Base-by-base conservation (phyloP, 202 grass and related monocot genomes). In the Schoenoplectus tabernaemontani region DNA sequence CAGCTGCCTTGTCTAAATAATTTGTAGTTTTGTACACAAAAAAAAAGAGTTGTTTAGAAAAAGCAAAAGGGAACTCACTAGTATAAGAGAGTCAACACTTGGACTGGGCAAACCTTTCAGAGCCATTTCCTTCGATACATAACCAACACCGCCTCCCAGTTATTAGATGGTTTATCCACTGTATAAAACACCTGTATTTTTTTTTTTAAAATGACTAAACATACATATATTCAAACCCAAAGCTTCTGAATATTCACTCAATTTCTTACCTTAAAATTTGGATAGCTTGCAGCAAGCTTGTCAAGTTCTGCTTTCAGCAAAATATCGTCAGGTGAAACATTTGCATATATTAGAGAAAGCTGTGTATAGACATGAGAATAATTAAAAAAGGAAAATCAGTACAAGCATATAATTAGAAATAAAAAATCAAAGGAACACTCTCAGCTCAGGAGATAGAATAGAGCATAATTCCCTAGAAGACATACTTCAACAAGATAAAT, bases 281-380 rank as follows among this genome's bases (percentile, higher is more conserved):
- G 90, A 80, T 93, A 91, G 84, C 86, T 91, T 70, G 78, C 82
- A 28, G 90, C 78, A 80, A 97, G 88, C 84, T 88, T 91, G 81
- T 97, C 93, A 38, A 97, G 80, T 80, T 93, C 93, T 65, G 32
- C 82, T 86, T 91, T 97, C 70, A 97, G 83, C 83, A 97, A 87
- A 80, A 93, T 93, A 87, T 97, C 93, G 17, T 97, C 93, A 78
- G 93, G 88, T 12, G 93, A 93, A 38, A 93, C 58, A 9, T 97
- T 97, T 43, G 93, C 93, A 81, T 97, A 97, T 58, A 97, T 37
- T 37, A 97, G 88, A 26, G 94, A 97, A 61, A 97, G 87, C 94
- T 97, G 87, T 46, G 81, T 62, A 37, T 37, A 37, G 36, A 54
- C 38, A 57, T 59, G 48, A 57, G 19, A 59, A 59, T 59, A 58